Base-by-base conservation (phyloP, 371 early-diverging fungal genomes). In the Catenaria anguillulae region DNA sequence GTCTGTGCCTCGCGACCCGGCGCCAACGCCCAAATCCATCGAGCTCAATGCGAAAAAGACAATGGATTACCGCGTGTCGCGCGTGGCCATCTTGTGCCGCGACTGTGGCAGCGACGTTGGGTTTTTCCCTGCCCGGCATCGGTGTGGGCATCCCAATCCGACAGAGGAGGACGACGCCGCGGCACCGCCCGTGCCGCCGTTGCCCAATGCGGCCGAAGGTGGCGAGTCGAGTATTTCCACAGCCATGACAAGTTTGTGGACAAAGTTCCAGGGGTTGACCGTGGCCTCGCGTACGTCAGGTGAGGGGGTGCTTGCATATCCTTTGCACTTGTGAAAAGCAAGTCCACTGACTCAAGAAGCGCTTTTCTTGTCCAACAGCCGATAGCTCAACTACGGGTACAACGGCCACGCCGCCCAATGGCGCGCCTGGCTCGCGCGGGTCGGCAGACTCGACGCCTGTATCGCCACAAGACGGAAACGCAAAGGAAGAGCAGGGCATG, bases 81-180 rank as follows among this genome's bases (percentile, higher is more conserved):
- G 74, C 46, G 66, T 84, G 21, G 79, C 75, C 29, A 76, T 84
- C 15, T 68, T 79, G 45, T 84, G 85, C 68, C 79, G 77, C 67
- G 85, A 84, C 62, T 84, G 85, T 69, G 76, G 77, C 17, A 75
- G 79, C 55, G 85, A 84, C 63, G 85, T 84, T 29, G 85, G 85
- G 0, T 61, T 76, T 15, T 84, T 83, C 60, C 85, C 85, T 19
- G 82, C 82, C 33, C 70, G 79, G 48, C 85, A 84, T 66, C 77
- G 78, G 59, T 84, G 85, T 65, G 70, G 68, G 17, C 13, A 17
- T 1, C 58, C 58, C 13, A 58, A 58, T 12, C n/a, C n/a, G n/a
- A 36, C 26, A 13, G 58, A 58, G 5, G n/a, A 24, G 24, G 58
- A 58, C 31, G 58, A 58, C 17, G 26, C 12, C 26, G 55, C 10